Conservation (phyloP, 208 protist species). For the Trichomonas tenax region DNA sequence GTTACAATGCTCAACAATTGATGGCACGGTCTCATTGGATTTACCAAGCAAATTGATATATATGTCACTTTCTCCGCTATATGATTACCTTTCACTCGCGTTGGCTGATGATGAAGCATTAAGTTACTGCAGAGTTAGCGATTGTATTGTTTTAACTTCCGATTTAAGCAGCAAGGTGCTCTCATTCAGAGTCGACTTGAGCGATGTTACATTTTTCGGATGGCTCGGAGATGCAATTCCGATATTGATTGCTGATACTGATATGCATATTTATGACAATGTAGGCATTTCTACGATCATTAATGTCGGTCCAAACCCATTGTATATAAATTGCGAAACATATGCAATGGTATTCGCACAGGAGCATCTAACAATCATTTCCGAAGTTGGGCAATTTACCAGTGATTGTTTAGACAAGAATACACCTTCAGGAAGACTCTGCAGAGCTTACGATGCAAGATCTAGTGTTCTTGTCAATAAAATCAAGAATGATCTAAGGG, state of each 20-base stretch:
- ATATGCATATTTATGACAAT: neutral
- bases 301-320: neutral
- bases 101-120: neutral
- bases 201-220: neutral
- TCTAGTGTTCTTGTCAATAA: neutral
- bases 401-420: neutral
- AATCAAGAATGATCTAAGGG: neutral
- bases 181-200: neutral
- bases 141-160: neutral
- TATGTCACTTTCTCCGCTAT: neutral
- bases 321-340: neutral
- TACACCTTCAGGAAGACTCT: neutral
- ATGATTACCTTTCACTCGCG: neutral
- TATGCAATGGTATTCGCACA: neutral
- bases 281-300: neutral
- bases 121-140: too few species aligned
- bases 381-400: neutral
- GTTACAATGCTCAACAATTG: neutral
- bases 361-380: neutral
- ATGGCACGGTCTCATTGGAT: neutral
- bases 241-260: neutral
- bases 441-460: neutral
- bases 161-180: neutral
- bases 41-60: neutral
- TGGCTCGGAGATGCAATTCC: neutral